phyloP scores from a whole-genome alignment of 139 green algal species.

The Coelastrella sp. region DNA sequence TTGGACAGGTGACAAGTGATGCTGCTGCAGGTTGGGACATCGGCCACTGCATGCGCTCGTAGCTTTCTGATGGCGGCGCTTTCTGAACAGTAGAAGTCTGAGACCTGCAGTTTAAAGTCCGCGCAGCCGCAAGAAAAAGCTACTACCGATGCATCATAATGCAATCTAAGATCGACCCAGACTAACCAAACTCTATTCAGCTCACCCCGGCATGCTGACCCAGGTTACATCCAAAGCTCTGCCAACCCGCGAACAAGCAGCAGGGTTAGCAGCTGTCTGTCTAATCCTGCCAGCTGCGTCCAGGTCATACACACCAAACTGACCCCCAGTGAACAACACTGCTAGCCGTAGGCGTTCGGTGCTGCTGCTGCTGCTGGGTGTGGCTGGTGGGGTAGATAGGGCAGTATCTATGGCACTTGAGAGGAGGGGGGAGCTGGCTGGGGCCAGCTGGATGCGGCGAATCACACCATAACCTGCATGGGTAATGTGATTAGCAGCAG shows the following conservation, averaged over 20 bases:
- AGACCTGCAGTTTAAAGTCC: no score
- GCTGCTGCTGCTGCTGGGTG: not conserved
- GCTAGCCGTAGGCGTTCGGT: conserved; percentile 55
- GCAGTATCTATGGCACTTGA: conserved; percentile 8
- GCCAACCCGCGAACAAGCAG: conserved; percentile 51
- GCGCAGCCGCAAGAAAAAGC: no score
- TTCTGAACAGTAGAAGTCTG: no score
- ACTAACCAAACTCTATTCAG: not conserved
- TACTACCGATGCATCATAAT: no score
- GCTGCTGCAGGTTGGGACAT: no score
- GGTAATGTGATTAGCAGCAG: not conserved
- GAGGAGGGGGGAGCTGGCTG: conserved; percentile 46
- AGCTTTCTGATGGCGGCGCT: no score
- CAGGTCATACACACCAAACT: conserved; percentile 79
- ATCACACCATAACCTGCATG: conserved; percentile 57
- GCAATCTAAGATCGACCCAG: no score
- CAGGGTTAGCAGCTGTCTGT: not conserved
- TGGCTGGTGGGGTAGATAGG: not conserved
- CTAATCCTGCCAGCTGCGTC: conserved; percentile 55
- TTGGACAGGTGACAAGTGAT: no score
- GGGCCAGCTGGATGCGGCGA: conserved; percentile 61
- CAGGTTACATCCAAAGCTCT: conserved; percentile 70
- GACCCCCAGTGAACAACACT: conserved; percentile 69
- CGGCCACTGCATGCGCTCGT: no score
- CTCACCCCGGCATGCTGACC: conserved; percentile 65